A percentile compares a stretch with the other conserved stretches of the same genome.
phyloP scores from a whole-genome alignment of 2,329 filamentous ascomycete species.

The Cladosporium cucumerinum region DNA sequence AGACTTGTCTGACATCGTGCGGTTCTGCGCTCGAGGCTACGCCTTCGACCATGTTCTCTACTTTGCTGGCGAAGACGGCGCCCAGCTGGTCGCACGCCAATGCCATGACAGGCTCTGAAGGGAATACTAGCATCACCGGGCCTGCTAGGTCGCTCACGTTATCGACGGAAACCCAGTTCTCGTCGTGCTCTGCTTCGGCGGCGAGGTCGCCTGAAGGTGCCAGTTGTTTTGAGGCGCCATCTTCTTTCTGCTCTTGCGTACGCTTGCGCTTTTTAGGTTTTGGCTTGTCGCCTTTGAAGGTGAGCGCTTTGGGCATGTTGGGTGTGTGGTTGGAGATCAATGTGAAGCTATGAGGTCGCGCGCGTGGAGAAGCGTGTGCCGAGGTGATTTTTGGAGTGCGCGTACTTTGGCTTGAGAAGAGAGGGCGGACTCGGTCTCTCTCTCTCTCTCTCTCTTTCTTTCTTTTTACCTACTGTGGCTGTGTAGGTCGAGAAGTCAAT shows the following conservation, averaged over 20 bases:
- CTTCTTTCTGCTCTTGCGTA: conserved; percentile 51
- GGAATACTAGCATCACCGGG: conserved; percentile 77
- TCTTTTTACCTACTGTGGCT: no score
- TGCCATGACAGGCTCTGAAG: conserved; percentile 68
- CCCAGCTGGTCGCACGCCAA: conserved; percentile 83
- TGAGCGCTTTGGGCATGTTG: conserved; percentile 79
- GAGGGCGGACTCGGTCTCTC: background rate
- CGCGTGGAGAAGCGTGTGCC: background rate
- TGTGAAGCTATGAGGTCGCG: background rate
- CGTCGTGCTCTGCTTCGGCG: conserved; percentile 60
- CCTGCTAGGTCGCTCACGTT: conserved; percentile 70
- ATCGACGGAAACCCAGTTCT: conserved; percentile 90
- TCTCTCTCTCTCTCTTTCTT: no score
- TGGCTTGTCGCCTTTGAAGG: conserved; percentile 98
- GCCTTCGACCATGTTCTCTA: conserved; percentile 86
- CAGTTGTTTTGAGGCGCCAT: conserved; percentile 38
- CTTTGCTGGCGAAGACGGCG: conserved; percentile 73
- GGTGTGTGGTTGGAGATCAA: background rate
- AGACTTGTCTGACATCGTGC: conserved; percentile 93
- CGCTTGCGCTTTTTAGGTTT: conserved; percentile 81
- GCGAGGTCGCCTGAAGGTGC: conserved; percentile 31
- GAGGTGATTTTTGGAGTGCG: background rate
- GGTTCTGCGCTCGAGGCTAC: conserved; percentile 85
- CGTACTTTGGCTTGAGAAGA: background rate
- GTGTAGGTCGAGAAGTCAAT: no score